Evolutionary conservation across 257 asterid genomes (phyloP).

Genomic region (Solanum tarapatanum): DNA sequence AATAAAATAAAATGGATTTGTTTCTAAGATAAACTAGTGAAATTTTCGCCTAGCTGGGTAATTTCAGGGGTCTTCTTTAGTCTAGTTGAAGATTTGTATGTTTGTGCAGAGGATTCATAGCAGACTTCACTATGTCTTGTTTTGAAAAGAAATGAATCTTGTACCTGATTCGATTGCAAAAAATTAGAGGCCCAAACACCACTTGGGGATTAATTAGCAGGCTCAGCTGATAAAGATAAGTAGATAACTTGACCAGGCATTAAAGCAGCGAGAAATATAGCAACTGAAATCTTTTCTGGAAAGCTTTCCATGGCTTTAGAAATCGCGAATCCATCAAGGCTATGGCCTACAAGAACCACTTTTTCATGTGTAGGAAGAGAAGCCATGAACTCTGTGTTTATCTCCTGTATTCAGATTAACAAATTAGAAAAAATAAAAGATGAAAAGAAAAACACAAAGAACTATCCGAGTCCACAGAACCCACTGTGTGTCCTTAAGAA

Average conservation of each 20-base stretch:
- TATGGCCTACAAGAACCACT: conserved; percentile 23
- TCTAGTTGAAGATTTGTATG: background rate
- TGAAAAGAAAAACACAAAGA: no score
- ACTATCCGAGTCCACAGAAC: no score
- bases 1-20: background rate
- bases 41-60: background rate
- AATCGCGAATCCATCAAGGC: conserved; percentile 14
- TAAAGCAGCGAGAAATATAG: conserved; percentile 14
- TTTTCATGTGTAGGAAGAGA: conserved; percentile 10
- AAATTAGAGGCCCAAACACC: no score
- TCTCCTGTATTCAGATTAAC: no score
- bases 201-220: no score
- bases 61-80: background rate
- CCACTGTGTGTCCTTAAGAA: no score
- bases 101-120: background rate
- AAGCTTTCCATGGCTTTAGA: conserved; percentile 27
- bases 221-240: no score
- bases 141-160: background rate
- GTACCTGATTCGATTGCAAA: background rate
- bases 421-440: no score
- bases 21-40: background rate
- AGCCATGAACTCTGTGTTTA: no score
- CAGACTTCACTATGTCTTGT: background rate
- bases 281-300: conserved; percentile 12
- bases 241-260: conserved; percentile 10